Conservation (phyloP, 1,284 basidiomycete species). For the Melampsora occidentalis region DNA sequence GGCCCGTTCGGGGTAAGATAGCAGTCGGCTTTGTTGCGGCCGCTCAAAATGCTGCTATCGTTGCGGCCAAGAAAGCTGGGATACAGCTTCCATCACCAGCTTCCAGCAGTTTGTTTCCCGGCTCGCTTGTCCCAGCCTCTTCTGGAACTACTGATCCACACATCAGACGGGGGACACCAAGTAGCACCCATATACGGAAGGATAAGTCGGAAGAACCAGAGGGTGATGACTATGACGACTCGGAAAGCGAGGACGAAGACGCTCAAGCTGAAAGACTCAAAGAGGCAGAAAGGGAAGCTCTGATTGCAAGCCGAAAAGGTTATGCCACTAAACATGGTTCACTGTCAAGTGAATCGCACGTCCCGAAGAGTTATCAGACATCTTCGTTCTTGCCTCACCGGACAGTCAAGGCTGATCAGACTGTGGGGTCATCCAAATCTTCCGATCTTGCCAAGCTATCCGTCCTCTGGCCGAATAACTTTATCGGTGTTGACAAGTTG, state of each 20-base stretch:
- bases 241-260: conserved; percentile 43
- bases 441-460: conserved; percentile 20
- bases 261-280: conserved; percentile 37
- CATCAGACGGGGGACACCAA: not conserved
- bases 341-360: not conserved
- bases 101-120: not conserved
- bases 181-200: not conserved
- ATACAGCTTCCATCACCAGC: conserved; percentile 11
- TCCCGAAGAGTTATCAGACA: not conserved
- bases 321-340: not conserved
- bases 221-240: conserved; percentile 5
- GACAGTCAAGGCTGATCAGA: not conserved
- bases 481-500: conserved; percentile 38
- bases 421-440: too few relatives aligned
- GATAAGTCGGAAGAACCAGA: not conserved
- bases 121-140: not conserved
- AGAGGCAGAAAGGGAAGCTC: conserved; percentile 39
- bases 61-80: conserved; percentile 34
- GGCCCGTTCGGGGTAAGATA: conserved; percentile 29
- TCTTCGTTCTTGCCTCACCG: not conserved
- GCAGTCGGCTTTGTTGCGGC: conserved; percentile 39
- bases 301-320: conserved; percentile 33
- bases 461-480: conserved; percentile 37
- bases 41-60: conserved; percentile 33
- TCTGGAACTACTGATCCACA: not conserved